Conservation (phyloP, 129 eudicot species). For the Lactuca sativa region DNA sequence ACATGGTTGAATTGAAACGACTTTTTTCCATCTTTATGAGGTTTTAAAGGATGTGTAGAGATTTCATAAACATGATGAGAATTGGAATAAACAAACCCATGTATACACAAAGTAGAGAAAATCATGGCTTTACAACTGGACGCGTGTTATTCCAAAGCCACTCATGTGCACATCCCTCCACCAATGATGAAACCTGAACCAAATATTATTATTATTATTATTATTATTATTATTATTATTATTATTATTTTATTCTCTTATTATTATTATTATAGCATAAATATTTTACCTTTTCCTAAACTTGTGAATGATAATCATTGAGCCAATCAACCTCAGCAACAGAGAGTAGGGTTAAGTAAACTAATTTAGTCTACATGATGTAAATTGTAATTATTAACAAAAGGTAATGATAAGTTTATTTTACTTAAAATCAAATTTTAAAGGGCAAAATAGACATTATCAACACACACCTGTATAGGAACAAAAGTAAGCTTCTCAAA, state of each 20-base stretch:
- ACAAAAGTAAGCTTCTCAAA: slow-evolving; percentile 94
- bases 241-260: not conserved
- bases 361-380: slow-evolving; percentile 62
- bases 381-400: too few relatives aligned
- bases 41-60: too few relatives aligned
- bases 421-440: not conserved
- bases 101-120: slow-evolving; percentile 2
- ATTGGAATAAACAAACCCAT: too few relatives aligned
- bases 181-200: slow-evolving; percentile 70
- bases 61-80: too few relatives aligned
- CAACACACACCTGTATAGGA: slow-evolving; percentile 79
- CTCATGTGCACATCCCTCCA: slow-evolving; percentile 73
- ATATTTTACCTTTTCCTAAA: slow-evolving; percentile 82
- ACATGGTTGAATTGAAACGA: too few relatives aligned
- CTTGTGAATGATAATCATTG: slow-evolving; percentile 83
- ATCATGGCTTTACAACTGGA: slow-evolving; percentile 52
- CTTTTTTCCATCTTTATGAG: too few relatives aligned
- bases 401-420: not conserved
- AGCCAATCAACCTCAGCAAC: slow-evolving; percentile 80
- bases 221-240: too few relatives aligned
- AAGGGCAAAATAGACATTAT: not conserved
- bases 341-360: slow-evolving; percentile 64
- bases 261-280: not conserved
- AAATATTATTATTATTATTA: not conserved
- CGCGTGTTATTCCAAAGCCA: slow-evolving; percentile 95